Conservation (phyloP, 2,329 filamentous ascomycete genomes). For the Colletotrichum horii region DNA sequence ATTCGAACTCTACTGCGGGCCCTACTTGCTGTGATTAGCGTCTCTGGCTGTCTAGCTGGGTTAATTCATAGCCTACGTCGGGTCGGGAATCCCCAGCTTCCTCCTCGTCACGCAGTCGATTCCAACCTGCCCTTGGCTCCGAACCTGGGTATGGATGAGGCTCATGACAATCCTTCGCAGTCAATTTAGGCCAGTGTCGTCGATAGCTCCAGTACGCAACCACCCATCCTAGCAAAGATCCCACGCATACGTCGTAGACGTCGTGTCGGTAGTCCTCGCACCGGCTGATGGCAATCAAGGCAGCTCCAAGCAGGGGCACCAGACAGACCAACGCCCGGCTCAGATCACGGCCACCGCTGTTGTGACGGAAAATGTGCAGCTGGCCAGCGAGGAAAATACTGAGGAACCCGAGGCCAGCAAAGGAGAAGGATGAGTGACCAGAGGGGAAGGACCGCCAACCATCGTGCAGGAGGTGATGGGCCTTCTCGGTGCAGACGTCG, state of each 20-base stretch:
- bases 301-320: constrained; percentile 63
- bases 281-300: constrained; percentile 71
- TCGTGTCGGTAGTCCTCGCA: constrained; percentile 76
- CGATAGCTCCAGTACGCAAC: constrained; percentile 72
- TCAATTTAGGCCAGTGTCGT: constrained; percentile 65
- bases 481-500: constrained; percentile 74
- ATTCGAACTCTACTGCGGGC: constrained; percentile 5
- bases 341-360: constrained; percentile 53
- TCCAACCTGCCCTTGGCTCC: constrained; percentile 39
- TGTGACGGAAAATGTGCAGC: constrained; percentile 59
- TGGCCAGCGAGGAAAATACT: constrained; percentile 74
- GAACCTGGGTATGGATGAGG: constrained; percentile 57
- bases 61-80: constrained; percentile 46
- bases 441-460: constrained; percentile 86
- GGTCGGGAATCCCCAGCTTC: constrained; percentile 39
- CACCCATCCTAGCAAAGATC: constrained; percentile 62
- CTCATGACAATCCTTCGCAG: constrained; percentile 58
- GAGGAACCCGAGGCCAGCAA: constrained; percentile 78
- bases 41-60: constrained; percentile 24
- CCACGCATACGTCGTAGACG: constrained; percentile 71
- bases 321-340: constrained; percentile 63
- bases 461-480: constrained; percentile 75
- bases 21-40: constrained; percentile 18
- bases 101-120: constrained; percentile 59
- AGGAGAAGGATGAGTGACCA: constrained; percentile 81